Conservation (phyloP, 2,329 filamentous ascomycete genomes). For the Cylindrodendrum hubeiense region DNA sequence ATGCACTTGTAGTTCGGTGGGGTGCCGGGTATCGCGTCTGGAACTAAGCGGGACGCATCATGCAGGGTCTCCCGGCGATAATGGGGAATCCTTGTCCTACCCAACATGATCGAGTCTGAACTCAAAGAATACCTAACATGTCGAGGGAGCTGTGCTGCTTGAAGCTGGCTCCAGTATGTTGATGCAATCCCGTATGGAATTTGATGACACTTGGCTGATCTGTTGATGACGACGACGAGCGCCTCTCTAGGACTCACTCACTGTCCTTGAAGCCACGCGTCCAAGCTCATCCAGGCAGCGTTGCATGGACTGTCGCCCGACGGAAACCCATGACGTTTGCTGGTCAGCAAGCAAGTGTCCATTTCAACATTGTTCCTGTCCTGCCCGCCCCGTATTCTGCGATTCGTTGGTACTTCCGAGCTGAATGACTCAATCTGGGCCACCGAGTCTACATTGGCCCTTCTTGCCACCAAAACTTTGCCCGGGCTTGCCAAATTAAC, state of each 20-base stretch:
- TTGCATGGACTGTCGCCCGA: conserved; percentile 11
- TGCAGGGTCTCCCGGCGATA: conserved; percentile 25
- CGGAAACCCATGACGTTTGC: background rate
- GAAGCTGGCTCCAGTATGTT: background rate
- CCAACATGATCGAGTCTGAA: background rate
- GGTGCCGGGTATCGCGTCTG: conserved; percentile 1
- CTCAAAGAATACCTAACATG: background rate
- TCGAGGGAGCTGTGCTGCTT: background rate
- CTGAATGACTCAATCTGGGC: conserved; percentile 24
- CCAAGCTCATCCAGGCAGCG: conserved; percentile 13
- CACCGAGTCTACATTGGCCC: background rate
- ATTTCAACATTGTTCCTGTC: background rate
- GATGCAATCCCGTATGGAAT: background rate
- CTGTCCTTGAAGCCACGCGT: conserved; percentile 20
- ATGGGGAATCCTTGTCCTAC: conserved; percentile 30
- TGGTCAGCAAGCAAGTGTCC: background rate
- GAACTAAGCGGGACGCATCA: conserved; percentile 7
- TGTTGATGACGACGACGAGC: background rate
- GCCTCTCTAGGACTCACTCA: background rate
- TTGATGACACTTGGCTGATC: background rate
- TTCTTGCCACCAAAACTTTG: conserved; percentile 12
- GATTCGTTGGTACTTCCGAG: background rate
- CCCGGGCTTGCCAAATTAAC: background rate
- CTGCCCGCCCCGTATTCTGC: conserved; percentile 1
- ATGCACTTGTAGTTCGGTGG: background rate